Evolutionary conservation across 1,284 basidiomycete genomes (phyloP).

Genomic region (Singerocomus inundabilis): DNA sequence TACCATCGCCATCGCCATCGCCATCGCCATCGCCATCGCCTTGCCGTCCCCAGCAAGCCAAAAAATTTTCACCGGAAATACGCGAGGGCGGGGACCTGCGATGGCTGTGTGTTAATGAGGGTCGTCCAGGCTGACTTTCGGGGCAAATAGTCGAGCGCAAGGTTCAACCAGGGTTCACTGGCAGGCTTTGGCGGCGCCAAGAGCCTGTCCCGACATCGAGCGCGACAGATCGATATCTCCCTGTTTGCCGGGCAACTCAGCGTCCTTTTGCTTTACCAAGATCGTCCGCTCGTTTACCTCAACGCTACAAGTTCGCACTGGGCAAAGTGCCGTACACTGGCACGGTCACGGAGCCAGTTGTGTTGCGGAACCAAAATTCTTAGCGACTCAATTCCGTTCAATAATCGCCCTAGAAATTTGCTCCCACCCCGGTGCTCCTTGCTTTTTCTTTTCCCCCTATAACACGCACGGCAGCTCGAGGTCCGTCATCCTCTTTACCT

Average conservation of each 20-base stretch:
- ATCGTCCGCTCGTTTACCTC: constrained; percentile 30
- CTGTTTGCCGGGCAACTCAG: constrained; percentile 9
- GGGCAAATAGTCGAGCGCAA: constrained; percentile 31
- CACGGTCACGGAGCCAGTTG: constrained; percentile 32
- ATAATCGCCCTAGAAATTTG: constrained; percentile 37
- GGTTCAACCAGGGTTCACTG: constrained; percentile 31
- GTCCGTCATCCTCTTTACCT: constrained; percentile 13
- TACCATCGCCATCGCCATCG: neutral
- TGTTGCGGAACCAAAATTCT: constrained; percentile 36
- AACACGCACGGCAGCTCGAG: constrained; percentile 15
- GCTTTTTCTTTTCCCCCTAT: constrained; percentile 21
- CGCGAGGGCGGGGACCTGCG: constrained; percentile 38
- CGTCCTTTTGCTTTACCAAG: constrained; percentile 20
- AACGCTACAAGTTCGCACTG: constrained; percentile 19
- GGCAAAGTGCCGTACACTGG: constrained; percentile 31
- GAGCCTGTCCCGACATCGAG: constrained; percentile 31
- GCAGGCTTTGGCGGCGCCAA: constrained; percentile 33
- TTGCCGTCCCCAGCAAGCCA: constrained; percentile 23
- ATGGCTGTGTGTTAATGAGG: constrained; percentile 40
- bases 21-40: neutral
- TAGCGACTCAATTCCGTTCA: constrained; percentile 40
- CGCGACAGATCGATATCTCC: constrained; percentile 14
- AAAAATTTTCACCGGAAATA: constrained; percentile 40
- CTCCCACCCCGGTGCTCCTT: constrained; percentile 27
- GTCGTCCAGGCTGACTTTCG: constrained; percentile 31